Percentiles rank a stretch among this genome's conserved stretches.
phyloP scores from a whole-genome alignment of 1,139 yeast species.

The Torulaspora pretoriensis region DNA sequence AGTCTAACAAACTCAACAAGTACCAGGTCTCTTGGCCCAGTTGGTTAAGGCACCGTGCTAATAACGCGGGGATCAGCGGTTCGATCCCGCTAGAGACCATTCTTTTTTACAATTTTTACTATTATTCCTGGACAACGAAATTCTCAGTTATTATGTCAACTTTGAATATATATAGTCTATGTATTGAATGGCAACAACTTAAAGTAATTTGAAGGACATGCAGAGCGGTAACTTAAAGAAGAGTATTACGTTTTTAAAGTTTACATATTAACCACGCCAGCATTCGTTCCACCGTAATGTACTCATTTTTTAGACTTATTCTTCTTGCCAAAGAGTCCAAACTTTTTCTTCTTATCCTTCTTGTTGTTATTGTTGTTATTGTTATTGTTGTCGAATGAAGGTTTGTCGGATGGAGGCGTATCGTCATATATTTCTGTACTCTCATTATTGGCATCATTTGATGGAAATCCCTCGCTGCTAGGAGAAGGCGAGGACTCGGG shows the following conservation, averaged over 20 bases:
- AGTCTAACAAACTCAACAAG: too few relatives aligned
- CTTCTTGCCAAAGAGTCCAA: constrained; percentile 32
- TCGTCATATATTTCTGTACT: constrained; percentile 5
- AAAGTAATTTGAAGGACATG: not conserved
- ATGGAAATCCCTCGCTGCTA: constrained; percentile 4
- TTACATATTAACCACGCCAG: constrained; percentile 3
- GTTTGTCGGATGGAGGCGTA: constrained; percentile 1
- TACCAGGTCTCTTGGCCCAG: constrained; percentile 33
- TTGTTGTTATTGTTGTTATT: constrained; percentile 16
- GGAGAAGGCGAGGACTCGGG: constrained; percentile 13
- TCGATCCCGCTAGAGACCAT: constrained; percentile 31
- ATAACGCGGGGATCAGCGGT: constrained; percentile 32
- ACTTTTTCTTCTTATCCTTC: constrained; percentile 28
- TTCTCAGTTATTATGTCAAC: not conserved
- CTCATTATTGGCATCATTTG: constrained; percentile 7
- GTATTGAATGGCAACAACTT: not conserved
- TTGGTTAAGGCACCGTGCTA: constrained; percentile 36
- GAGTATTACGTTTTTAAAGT: not conserved
- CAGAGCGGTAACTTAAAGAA: not conserved
- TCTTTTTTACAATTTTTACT: not conserved
- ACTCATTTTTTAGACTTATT: constrained; percentile 22
- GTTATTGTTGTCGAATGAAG: constrained; percentile 1
- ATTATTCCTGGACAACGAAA: not conserved
- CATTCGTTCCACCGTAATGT: constrained; percentile 1
- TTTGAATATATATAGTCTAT: not conserved